Percentiles rank a stretch among this genome's conserved stretches.
These are phyloP conservation scores for Dioscorea zingiberensis DNA, from an alignment of 106 monocot species.

Conservation along the genomic window DNA sequence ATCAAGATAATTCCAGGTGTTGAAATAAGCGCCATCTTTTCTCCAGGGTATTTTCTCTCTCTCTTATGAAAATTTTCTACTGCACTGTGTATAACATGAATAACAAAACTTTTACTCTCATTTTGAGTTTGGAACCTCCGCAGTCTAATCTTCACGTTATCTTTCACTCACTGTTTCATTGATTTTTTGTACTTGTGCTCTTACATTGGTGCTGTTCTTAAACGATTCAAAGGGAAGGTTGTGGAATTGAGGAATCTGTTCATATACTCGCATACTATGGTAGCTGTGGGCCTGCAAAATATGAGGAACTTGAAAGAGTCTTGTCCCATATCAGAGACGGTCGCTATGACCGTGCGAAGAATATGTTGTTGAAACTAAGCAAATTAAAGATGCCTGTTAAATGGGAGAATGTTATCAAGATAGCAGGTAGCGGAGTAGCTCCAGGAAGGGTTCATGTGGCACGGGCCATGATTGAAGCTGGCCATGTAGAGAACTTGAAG, in stretches of 20 bases:
- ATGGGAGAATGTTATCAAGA: constrained; percentile 77
- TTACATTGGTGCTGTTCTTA: not conserved
- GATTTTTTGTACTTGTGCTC: not conserved
- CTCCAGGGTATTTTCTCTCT: constrained; percentile 36
- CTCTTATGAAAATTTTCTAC: not conserved
- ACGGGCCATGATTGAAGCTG: constrained; percentile 87
- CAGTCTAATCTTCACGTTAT: no score
- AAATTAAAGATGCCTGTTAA: constrained; percentile 70
- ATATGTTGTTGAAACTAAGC: constrained; percentile 69
- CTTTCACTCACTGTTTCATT: not conserved
- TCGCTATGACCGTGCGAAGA: constrained; percentile 67
- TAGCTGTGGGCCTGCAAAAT: constrained; percentile 59
- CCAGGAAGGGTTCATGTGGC: constrained; percentile 94
- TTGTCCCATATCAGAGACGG: constrained; percentile 79
- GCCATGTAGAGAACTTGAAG: constrained; percentile 73
- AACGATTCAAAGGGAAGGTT: constrained; percentile 31
- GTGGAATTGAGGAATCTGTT: constrained; percentile 55
- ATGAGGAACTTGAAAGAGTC: constrained; percentile 48
- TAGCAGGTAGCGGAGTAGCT: constrained; percentile 90
- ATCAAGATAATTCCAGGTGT: constrained; percentile 92
- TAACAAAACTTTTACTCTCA: no score
- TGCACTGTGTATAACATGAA: not conserved
- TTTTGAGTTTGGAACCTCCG: no score
- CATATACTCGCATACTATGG: constrained; percentile 93
- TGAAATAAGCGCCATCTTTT: constrained; percentile 78